phyloP scores from a whole-genome alignment of 2,329 filamentous ascomycete genomes.

The Fusarium longipes region DNA sequence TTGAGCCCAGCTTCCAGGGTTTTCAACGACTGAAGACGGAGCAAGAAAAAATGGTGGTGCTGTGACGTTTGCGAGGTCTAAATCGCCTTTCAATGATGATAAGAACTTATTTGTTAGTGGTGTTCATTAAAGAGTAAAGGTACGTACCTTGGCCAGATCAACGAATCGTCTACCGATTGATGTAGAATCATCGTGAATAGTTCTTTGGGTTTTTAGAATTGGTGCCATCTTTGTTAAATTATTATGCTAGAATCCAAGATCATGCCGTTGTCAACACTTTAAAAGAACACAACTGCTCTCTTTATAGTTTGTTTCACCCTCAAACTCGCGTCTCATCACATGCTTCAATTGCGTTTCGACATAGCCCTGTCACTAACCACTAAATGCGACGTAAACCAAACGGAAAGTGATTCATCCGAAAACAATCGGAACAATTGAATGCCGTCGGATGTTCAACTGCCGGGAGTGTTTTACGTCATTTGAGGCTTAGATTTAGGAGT shows the following conservation, averaged over 20 bases:
- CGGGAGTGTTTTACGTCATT: slow-evolving; percentile 5
- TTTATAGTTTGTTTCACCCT: slow-evolving; percentile 1
- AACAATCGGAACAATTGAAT: slow-evolving; percentile 5
- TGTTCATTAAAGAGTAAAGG: background rate
- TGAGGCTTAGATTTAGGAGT: background rate
- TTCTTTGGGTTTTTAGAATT: slow-evolving; percentile 15
- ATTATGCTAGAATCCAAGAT: too few relatives aligned
- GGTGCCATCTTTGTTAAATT: slow-evolving; percentile 21
- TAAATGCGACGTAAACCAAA: background rate
- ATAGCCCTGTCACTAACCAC: slow-evolving; percentile 7
- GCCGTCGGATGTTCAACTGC: slow-evolving; percentile 23
- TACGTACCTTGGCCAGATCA: slow-evolving; percentile 34
- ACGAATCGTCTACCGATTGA: slow-evolving; percentile 31
- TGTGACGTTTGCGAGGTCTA: slow-evolving; percentile 63
- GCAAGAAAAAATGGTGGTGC: slow-evolving; percentile 63
- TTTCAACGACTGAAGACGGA: slow-evolving; percentile 62
- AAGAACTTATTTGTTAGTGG: slow-evolving; percentile 28
- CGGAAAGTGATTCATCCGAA: slow-evolving; percentile 6
- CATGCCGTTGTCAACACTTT: too few relatives aligned
- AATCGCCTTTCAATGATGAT: slow-evolving; percentile 53
- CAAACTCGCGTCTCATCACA: slow-evolving; percentile 11
- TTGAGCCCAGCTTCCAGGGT: slow-evolving; percentile 63
- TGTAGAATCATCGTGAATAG: slow-evolving; percentile 29
- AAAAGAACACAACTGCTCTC: too few relatives aligned
- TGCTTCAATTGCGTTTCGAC: slow-evolving; percentile 32